Evolutionary conservation across 2,329 filamentous ascomycete species (phyloP).

Genomic region (Alternaria dauci): DNA sequence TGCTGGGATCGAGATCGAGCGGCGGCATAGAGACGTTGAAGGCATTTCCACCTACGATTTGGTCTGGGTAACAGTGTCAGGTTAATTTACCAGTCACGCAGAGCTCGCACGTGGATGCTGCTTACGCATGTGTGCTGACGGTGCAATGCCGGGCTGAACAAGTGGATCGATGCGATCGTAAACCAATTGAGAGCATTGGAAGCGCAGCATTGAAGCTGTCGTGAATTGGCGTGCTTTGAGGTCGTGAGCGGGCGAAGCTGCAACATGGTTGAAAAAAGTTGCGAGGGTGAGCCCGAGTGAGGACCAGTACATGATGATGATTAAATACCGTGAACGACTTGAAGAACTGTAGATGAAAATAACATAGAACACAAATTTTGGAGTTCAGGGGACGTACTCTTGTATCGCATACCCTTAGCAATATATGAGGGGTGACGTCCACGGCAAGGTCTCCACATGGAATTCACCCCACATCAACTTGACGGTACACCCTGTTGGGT

Average conservation of each 20-base stretch:
- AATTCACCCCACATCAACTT: neutral
- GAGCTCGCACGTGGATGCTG: neutral
- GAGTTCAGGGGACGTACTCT: neutral
- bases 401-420: neutral
- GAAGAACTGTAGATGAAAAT: neutral
- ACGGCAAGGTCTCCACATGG: slow-evolving; percentile 5
- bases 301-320: slow-evolving; percentile 25
- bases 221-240: slow-evolving; percentile 36
- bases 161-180: slow-evolving; percentile 35
- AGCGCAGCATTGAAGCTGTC: slow-evolving; percentile 38
- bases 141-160: slow-evolving; percentile 29
- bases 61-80: slow-evolving; percentile 8
- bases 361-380: neutral
- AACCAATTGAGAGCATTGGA: slow-evolving; percentile 32
- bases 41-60: slow-evolving; percentile 42
- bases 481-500: neutral
- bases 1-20: slow-evolving; percentile 28
- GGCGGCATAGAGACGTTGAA: slow-evolving; percentile 38
- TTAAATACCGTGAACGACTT: neutral
- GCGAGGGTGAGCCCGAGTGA: slow-evolving; percentile 24
- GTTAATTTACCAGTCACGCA: neutral
- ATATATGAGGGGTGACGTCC: neutral
- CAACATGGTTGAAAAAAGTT: slow-evolving; percentile 28
- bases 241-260: slow-evolving; percentile 21
- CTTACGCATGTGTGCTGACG: slow-evolving; percentile 29